Evolutionary conservation across 208 protist genomes (phyloP).

Genomic region (Acanthamoeba triangularis): DNA sequence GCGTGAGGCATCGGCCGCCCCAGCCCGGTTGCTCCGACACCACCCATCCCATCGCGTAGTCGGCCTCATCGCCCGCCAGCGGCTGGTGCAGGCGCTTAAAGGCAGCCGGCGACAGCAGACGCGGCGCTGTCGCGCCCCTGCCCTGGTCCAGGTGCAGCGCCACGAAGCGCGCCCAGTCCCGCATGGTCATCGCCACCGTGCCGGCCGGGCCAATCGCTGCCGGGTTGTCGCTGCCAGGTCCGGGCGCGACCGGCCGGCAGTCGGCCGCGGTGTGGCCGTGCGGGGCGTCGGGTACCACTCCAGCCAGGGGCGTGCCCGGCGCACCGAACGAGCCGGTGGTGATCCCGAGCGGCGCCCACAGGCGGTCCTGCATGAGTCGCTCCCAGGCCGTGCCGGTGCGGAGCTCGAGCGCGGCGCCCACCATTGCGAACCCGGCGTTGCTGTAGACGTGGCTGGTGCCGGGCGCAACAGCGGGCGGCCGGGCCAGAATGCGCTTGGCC

Average conservation of each 20-base stretch:
- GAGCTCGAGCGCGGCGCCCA: neutral
- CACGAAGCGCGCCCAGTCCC: neutral
- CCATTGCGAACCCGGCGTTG: neutral
- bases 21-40: neutral
- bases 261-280: neutral
- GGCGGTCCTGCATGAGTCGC: neutral
- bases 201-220: neutral
- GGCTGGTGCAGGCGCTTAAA: neutral
- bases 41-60: neutral
- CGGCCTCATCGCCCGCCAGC: neutral
- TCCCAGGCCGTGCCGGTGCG: neutral
- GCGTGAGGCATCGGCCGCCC: neutral
- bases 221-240: constrained; percentile 3
- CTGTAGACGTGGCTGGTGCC: neutral
- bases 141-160: neutral
- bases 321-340: neutral
- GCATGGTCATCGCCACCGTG: neutral
- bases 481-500: neutral
- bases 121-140: neutral
- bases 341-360: constrained; percentile 7
- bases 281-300: neutral
- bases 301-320: neutral
- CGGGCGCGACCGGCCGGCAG: neutral
- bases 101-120: neutral
- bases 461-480: neutral